Base-by-base conservation (phyloP, 1,139 yeast species). In the Suhomyces atakaporum region DNA sequence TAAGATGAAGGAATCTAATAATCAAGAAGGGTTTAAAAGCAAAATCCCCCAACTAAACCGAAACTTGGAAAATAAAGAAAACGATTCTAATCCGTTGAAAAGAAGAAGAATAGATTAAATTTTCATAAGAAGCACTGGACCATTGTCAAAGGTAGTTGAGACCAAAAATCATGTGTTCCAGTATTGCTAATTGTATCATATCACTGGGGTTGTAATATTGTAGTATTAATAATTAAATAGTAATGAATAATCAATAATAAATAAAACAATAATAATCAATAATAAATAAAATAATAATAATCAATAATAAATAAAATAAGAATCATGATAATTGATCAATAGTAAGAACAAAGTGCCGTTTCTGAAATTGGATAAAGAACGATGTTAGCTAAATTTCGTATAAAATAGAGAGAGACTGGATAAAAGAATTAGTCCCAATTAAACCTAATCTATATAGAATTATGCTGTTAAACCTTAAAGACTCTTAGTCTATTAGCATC, bases 11-110 rank as follows among this genome's bases (percentile, higher is more conserved):
- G 21, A 26, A n/a, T 26, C 21, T n/a, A 26, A 16, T 16, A 26
- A 12, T 13, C 18, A 26, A 5, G 33, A 26, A 4, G n/a, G 23
- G 9, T 31, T 32, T 15, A 35, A 25, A 18, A 37, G 38, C 26
- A 38, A 38, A 18, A 42, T 42, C 7, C 45, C 45, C 2, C 43
- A 39, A 16, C 31, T 42, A 29, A 16, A 25, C 18, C 19, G 39
- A 8, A 29, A 22, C 7, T 23, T 38, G 27, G 46, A 39, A 19
- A 42, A 46, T 21, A 46, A 46, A 28, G 49, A 46, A 25, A 44
- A 46, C 27, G 39, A 37, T 13, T 39, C 35, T 16, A 45, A 45
- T 5, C 31, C 30, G 2, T 10, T 33, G 13, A 41, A 43, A 35
- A 43, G 35, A 31, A 43, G 45, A 40, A 33, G 40, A 25, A 25